Percentiles rank a stretch among this genome's conserved stretches.
Conservation (phyloP, 371 early-diverging fungal species). For the Sporodiniella umbellata region DNA sequence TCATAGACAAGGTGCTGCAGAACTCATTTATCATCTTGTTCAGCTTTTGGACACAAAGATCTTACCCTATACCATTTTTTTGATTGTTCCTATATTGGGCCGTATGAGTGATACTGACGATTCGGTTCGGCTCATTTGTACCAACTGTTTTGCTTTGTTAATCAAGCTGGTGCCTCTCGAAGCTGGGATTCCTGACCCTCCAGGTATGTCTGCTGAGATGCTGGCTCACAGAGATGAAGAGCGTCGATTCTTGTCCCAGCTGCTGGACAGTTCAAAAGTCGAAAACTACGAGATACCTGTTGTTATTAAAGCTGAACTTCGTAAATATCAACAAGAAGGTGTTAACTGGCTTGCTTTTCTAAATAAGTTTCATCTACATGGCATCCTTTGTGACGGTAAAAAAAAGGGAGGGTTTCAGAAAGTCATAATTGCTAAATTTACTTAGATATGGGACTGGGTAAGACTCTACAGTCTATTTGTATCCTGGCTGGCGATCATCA, state of each 20-base stretch:
- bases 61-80: constrained; percentile 91
- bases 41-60: constrained; percentile 71
- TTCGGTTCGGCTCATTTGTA: constrained; percentile 80
- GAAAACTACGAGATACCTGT: constrained; percentile 87
- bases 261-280: constrained; percentile 84
- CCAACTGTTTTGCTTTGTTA: constrained; percentile 92
- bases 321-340: constrained; percentile 96
- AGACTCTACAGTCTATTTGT: constrained; percentile 97
- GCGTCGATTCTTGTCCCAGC: constrained; percentile 87
- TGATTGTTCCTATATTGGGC: constrained; percentile 95
- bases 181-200: constrained; percentile 87
- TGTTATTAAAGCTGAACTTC: constrained; percentile 87
- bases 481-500: constrained; percentile 90
- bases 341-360: constrained; percentile 98
- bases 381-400: constrained; percentile 96
- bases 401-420: neutral
- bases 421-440: neutral
- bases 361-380: constrained; percentile 93
- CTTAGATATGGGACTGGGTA: constrained; percentile 97
- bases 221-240: constrained; percentile 79
- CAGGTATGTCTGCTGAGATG: constrained; percentile 79
- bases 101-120: constrained; percentile 97
- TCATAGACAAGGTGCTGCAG: constrained; percentile 88
- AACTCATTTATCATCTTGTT: constrained; percentile 66
- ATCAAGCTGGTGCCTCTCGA: constrained; percentile 94